phyloP scores from a whole-genome alignment of 805 yeast genomes.

The Sugiyamaella americana region DNA sequence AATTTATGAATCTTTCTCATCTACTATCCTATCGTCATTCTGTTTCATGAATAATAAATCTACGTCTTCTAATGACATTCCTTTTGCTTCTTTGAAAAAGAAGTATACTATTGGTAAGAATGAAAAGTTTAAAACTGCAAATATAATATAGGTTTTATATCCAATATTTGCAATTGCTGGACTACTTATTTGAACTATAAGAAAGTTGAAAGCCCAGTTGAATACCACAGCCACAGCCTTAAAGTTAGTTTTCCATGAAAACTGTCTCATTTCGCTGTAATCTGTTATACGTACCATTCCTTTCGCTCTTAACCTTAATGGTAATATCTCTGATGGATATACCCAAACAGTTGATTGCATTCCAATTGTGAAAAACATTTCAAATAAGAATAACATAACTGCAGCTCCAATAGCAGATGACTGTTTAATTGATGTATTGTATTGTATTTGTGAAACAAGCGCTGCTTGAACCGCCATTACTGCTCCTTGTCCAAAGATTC shows the following conservation, averaged over 20 bases:
- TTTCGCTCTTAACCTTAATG: slow-evolving; percentile 72
- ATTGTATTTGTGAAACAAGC: slow-evolving; percentile 7
- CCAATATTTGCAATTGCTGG: slow-evolving; percentile 62
- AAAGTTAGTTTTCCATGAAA: slow-evolving; percentile 5
- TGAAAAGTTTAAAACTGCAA: slow-evolving; percentile 63
- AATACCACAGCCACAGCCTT: slow-evolving; percentile 82
- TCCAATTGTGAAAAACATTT: slow-evolving; percentile 72
- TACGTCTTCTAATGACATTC: slow-evolving; percentile 40
- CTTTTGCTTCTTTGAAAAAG: slow-evolving; percentile 70
- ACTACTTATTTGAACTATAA: slow-evolving; percentile 87
- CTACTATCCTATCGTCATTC: too few species aligned
- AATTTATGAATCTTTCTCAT: too few species aligned
- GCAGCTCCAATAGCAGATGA: slow-evolving; percentile 26
- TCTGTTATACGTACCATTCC: too few species aligned
- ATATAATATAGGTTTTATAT: slow-evolving; percentile 75
- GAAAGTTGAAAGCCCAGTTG: slow-evolving; percentile 83
- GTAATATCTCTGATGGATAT: slow-evolving; percentile 75
- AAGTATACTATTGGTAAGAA: slow-evolving; percentile 61
- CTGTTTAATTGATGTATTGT: not conserved
- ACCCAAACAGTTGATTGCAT: slow-evolving; percentile 93
- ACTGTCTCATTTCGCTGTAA: too few species aligned
- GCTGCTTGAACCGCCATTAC: too few species aligned
- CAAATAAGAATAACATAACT: slow-evolving; percentile 68
- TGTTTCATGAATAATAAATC: slow-evolving; percentile 32
- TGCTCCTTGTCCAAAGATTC: slow-evolving; percentile 61